Conservation (phyloP, 441 rosid genomes). For the Populus hybrid region DNA sequence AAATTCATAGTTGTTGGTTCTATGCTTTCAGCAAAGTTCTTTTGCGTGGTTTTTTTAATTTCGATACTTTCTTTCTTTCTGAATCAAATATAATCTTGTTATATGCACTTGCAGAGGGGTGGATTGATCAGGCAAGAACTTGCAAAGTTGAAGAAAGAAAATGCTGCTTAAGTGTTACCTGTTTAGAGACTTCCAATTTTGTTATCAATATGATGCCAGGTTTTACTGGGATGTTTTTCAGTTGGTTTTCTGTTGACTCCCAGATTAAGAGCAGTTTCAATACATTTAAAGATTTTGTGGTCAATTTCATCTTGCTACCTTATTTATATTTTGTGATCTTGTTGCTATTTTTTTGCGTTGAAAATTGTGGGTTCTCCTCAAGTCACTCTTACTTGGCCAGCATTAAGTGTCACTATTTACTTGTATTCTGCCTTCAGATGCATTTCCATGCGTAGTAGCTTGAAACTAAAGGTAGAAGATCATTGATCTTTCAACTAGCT, state of each 20-base stretch:
- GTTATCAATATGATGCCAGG: conserved; percentile 2
- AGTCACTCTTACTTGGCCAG: not conserved
- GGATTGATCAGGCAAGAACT: conserved; percentile 86
- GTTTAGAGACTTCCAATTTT: conserved; percentile 24
- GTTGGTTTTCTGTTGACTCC: not conserved
- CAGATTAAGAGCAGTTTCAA: conserved; percentile 9
- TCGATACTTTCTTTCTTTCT: not conserved
- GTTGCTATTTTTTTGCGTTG: too few species aligned
- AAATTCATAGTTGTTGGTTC: too few species aligned
- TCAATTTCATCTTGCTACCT: not conserved
- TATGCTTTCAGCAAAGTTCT: too few species aligned
- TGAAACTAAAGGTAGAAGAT: too few species aligned
- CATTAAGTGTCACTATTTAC: not conserved
- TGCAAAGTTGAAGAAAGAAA: conserved; percentile 77
- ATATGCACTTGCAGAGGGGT: conserved; percentile 49
- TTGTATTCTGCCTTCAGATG: not conserved
- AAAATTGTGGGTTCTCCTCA: not conserved
- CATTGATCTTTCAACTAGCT: too few species aligned
- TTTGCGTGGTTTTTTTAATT: not conserved
- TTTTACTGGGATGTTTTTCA: conserved; percentile 7
- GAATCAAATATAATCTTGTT: conserved; percentile 2
- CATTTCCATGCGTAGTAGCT: too few species aligned
- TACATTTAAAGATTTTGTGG: conserved; percentile 12
- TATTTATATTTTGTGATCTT: too few species aligned
- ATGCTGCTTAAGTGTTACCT: conserved; percentile 29